Conservation (phyloP, 768 basidiomycete species). For the Termitomyces sp. region DNA sequence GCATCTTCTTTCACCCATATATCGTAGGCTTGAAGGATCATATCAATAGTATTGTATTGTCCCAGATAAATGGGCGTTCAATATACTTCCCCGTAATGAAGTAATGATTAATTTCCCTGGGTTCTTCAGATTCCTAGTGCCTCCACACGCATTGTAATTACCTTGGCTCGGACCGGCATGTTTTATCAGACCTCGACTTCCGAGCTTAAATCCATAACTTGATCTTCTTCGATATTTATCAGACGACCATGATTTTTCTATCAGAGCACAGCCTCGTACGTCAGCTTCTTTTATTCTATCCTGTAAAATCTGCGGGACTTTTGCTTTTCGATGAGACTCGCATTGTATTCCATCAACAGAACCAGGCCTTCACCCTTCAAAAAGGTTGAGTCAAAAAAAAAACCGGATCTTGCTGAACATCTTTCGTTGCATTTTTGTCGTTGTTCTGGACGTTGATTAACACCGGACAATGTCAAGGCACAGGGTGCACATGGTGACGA, state of each 20-base stretch:
- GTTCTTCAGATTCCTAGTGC: not conserved
- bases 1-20: too few relatives aligned
- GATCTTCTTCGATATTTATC: not conserved
- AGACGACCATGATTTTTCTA: not conserved
- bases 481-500: too few relatives aligned
- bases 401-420: too few relatives aligned
- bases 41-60: not conserved
- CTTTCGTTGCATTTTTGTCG: too few relatives aligned
- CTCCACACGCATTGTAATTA: not conserved
- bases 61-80: not conserved
- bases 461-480: too few relatives aligned
- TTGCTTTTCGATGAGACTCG: not conserved
- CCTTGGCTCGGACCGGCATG: not conserved
- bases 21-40: not conserved
- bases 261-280: not conserved
- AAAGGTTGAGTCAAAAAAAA: not conserved
- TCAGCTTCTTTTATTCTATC: not conserved
- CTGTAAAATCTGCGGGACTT: not conserved
- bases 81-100: not conserved
- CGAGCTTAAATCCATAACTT: not conserved
- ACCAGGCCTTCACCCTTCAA: too few relatives aligned
- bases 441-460: too few relatives aligned
- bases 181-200: not conserved
- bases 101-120: not conserved
- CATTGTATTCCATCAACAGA: too few relatives aligned